phyloP scores from a whole-genome alignment of 371 early-diverging fungal species.

The Mucor plumbeus region DNA sequence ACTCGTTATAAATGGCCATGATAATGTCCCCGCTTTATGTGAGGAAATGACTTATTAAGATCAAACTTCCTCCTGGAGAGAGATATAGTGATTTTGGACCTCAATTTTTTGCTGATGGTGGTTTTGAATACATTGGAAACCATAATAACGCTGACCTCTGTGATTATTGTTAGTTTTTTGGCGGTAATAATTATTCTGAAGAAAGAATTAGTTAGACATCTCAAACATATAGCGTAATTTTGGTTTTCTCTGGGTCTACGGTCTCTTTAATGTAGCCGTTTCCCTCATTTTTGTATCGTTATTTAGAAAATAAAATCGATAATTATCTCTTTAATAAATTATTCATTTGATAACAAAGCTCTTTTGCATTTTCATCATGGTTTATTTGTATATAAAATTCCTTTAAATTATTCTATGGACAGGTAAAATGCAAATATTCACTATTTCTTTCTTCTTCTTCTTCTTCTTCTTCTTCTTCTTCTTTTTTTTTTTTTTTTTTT shows the following conservation, averaged over 20 bases:
- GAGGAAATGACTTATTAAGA: constrained; percentile 41
- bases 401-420: background rate
- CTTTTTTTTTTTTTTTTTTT: no score
- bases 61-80: constrained; percentile 57
- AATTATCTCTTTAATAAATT: background rate
- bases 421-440: constrained; percentile 13
- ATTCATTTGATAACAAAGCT: background rate
- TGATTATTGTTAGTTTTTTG: constrained; percentile 61
- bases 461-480: no score
- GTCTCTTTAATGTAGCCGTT: constrained; percentile 50
- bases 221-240: constrained; percentile 63
- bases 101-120: constrained; percentile 46
- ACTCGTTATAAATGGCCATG: constrained; percentile 66
- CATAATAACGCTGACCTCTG: constrained; percentile 51
- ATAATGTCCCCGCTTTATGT: constrained; percentile 52
- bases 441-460: no score
- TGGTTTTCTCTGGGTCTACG: constrained; percentile 64
- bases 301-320: constrained; percentile 31
- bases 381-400: constrained; percentile 10
- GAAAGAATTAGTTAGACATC: constrained; percentile 25
- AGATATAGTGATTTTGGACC: constrained; percentile 65
- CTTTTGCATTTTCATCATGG: background rate
- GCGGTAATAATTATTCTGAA: constrained; percentile 59
- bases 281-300: constrained; percentile 30
- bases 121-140: constrained; percentile 63